These are phyloP conservation scores for Neofusicoccum parvum DNA, from an alignment of 2,329 filamentous ascomycete genomes.

Conservation along the genomic window DNA sequence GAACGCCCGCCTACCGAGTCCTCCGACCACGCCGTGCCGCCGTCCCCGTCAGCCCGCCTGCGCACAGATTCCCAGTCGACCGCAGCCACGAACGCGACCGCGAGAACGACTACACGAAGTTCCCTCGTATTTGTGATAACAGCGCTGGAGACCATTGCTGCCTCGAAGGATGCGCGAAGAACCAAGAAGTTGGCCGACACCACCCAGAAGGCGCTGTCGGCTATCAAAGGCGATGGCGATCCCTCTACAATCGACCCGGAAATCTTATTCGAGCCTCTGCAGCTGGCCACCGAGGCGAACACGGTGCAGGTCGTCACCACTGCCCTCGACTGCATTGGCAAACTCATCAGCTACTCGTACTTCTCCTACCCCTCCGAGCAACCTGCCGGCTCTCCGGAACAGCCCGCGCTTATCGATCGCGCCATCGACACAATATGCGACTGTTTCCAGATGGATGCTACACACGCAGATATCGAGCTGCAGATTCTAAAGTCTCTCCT, in stretches of 20 bases:
- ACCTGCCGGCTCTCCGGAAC: constrained; percentile 36
- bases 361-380: constrained; percentile 72
- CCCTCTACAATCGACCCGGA: constrained; percentile 84
- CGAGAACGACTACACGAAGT: constrained; percentile 70
- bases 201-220: constrained; percentile 76
- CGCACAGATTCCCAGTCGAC: constrained; percentile 66
- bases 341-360: constrained; percentile 98
- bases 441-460: constrained; percentile 96
- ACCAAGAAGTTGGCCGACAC: constrained; percentile 83
- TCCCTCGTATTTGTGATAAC: constrained; percentile 95
- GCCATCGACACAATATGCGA: constrained; percentile 99
- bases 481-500: constrained; percentile 98
- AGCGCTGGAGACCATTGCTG: constrained; percentile 86
- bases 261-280: constrained; percentile 85
- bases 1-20: constrained; percentile 8
- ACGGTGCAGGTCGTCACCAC: constrained; percentile 85
- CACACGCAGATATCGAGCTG: constrained; percentile 86
- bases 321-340: constrained; percentile 96
- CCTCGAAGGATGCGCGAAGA: constrained; percentile 86
- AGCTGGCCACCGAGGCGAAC: constrained; percentile 83
- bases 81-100: constrained; percentile 53
- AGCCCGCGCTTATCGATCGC: constrained; percentile 84
- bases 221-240: constrained; percentile 79
- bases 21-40: constrained; percentile 10
- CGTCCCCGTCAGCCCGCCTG: constrained; percentile 14